Evolutionary conservation across 306 rosid genomes (phyloP).

Genomic region (Cucurbita ficifolia): DNA sequence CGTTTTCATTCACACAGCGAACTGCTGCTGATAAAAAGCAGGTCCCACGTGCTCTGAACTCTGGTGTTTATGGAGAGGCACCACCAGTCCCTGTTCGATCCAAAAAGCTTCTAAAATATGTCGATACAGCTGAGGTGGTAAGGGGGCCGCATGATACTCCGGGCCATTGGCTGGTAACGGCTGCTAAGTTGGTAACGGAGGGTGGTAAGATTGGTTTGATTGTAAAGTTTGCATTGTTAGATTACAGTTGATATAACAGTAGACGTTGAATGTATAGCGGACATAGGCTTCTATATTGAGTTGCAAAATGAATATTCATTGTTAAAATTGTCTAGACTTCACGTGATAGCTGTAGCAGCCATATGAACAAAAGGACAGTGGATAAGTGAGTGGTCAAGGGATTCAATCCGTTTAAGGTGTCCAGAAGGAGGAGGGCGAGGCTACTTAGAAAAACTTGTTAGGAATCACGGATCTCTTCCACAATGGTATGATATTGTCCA

Average conservation of each 20-base stretch:
- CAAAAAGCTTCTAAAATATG: slow-evolving; percentile 50
- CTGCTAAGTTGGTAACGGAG: slow-evolving; percentile 68
- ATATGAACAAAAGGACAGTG: no score
- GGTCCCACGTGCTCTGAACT: slow-evolving; percentile 56
- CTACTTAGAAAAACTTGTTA: not conserved
- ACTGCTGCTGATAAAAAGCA: slow-evolving; percentile 42
- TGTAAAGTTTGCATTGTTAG: slow-evolving; percentile 82
- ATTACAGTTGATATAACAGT: slow-evolving; percentile 31
- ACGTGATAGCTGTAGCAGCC: not conserved
- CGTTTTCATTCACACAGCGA: slow-evolving; percentile 80
- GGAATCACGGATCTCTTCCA: no score
- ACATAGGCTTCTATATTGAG: not conserved
- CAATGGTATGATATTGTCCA: no score
- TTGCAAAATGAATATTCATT: no score
- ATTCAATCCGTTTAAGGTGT: not conserved
- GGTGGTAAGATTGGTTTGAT: slow-evolving; percentile 71
- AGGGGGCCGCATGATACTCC: slow-evolving; percentile 87
- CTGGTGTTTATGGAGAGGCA: slow-evolving; percentile 77
- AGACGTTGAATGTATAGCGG: slow-evolving; percentile 7
- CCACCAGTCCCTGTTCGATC: slow-evolving; percentile 60
- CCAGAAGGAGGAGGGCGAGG: not conserved
- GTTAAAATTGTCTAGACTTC: not conserved
- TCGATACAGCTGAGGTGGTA: slow-evolving; percentile 69
- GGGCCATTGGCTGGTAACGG: slow-evolving; percentile 87
- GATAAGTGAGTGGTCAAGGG: not conserved